A percentile compares a stretch with the other conserved stretches of the same genome.
These are phyloP conservation scores for Pichia thaimueangensis DNA, from an alignment of 805 yeast species.

Conservation along the genomic window DNA sequence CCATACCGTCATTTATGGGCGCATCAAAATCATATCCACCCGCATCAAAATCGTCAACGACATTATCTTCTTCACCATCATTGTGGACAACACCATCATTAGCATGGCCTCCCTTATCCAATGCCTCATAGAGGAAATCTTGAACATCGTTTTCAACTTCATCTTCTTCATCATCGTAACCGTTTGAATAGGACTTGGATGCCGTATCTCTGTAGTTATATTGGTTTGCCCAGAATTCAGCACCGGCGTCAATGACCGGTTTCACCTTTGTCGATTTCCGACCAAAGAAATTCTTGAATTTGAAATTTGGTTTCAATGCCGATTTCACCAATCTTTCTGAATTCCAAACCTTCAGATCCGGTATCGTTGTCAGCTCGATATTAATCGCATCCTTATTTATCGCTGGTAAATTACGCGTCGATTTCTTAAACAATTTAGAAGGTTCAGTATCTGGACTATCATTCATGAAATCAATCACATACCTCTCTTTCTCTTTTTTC, in stretches of 20 bases:
- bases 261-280: constrained; percentile 6
- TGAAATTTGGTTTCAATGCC: constrained; percentile 56
- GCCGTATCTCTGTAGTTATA: constrained; percentile 32
- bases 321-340: constrained; percentile 61
- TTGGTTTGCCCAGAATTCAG: constrained; percentile 65
- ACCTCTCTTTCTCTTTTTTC: constrained; percentile 7
- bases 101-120: constrained; percentile 13
- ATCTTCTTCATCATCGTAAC: too few species aligned
- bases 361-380: constrained; percentile 16
- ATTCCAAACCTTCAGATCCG: constrained; percentile 48
- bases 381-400: neutral
- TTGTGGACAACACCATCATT: neutral
- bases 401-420: neutral
- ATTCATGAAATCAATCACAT: constrained; percentile 18
- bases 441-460: constrained; percentile 13
- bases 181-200: too few species aligned
- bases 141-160: constrained; percentile 20
- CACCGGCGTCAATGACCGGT: constrained; percentile 40
- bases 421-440: constrained; percentile 24
- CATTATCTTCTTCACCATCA: constrained; percentile 24
- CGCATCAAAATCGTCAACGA: constrained; percentile 11
- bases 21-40: constrained; percentile 15
- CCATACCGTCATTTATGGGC: neutral
- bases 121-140: constrained; percentile 12
- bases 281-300: constrained; percentile 15